Evolutionary conservation across 345 rosid species (phyloP).

Genomic region (Nasturtium officinale): DNA sequence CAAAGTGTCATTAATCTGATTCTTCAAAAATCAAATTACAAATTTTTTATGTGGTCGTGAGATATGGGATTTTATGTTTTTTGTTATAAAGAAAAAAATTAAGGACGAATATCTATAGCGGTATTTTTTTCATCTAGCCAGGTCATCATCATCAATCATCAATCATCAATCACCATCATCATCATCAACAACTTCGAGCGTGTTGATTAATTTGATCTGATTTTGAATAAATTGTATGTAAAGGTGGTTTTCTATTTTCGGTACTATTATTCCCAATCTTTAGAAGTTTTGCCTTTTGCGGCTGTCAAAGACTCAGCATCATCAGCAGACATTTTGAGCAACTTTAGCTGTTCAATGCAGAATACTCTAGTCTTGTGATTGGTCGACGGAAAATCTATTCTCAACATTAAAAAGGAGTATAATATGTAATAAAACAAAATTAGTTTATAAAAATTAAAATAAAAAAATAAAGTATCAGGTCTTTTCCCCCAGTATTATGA

Average conservation of each 20-base stretch:
- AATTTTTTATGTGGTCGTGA: neutral
- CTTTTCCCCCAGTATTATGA: neutral
- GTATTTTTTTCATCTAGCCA: neutral
- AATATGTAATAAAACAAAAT: no score
- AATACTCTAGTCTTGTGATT: constrained; percentile 1
- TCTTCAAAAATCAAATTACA: neutral
- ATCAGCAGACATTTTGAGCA: neutral
- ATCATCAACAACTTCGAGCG: neutral
- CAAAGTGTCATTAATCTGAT: neutral
- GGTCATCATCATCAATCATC: neutral
- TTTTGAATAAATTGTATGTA: neutral
- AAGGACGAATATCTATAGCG: neutral
- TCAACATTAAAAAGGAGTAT: neutral
- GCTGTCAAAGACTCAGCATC: constrained; percentile 18
- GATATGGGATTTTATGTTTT: neutral
- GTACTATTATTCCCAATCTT: neutral
- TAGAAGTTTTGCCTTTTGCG: constrained; percentile 11
- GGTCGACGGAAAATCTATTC: constrained; percentile 18
- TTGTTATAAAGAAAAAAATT: neutral
- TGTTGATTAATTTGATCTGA: neutral
- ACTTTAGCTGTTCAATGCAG: neutral
- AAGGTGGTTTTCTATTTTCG: constrained; percentile 11
- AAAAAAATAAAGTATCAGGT: constrained; percentile 12
- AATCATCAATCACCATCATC: no score
- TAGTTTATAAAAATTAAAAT: neutral